These are phyloP conservation scores for Colletotrichum liaoningense DNA, from an alignment of 2,329 filamentous ascomycete genomes.

Conservation along the genomic window DNA sequence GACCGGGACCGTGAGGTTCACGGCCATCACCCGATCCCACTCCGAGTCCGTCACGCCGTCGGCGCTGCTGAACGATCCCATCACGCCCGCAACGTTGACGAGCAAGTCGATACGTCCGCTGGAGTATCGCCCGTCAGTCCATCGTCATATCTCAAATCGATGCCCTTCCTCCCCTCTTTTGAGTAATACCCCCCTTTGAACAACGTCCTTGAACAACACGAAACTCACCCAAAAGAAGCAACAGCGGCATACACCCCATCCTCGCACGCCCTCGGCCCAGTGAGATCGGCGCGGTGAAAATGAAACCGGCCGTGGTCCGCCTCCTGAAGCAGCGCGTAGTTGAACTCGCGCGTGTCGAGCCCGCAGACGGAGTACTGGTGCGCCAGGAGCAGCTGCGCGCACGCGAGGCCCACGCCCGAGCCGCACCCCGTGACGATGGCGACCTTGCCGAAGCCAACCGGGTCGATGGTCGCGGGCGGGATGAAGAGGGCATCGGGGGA, in stretches of 20 bases:
- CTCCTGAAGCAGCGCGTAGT: conserved; percentile 38
- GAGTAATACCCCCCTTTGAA: no score
- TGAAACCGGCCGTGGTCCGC: conserved; percentile 45
- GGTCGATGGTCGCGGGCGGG: conserved; percentile 39
- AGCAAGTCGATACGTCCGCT: conserved; percentile 51
- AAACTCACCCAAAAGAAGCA: conserved; percentile 11
- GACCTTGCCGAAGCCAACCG: conserved; percentile 38
- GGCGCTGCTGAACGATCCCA: conserved; percentile 53
- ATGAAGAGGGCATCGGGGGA: conserved; percentile 40
- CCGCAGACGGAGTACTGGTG: conserved; percentile 26
- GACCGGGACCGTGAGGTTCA: conserved; percentile 57
- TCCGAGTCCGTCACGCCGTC: conserved; percentile 50
- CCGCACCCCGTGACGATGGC: conserved; percentile 46
- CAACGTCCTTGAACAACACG: no score
- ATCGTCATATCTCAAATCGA: neutral
- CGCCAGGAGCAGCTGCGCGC: conserved; percentile 44
- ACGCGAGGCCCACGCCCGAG: conserved; percentile 48
- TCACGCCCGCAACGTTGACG: conserved; percentile 57
- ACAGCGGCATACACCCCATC: conserved; percentile 18
- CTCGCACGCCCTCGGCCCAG: conserved; percentile 43
- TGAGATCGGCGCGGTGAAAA: conserved; percentile 47
- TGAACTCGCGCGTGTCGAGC: conserved; percentile 17
- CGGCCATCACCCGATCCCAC: conserved; percentile 52
- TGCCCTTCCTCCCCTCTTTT: no score
- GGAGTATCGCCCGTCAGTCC: neutral